A percentile compares a stretch with the other conserved stretches of the same genome.
Evolutionary conservation across 2,329 filamentous ascomycete species (phyloP).

Genomic region (Corniculantispora saksenae): DNA sequence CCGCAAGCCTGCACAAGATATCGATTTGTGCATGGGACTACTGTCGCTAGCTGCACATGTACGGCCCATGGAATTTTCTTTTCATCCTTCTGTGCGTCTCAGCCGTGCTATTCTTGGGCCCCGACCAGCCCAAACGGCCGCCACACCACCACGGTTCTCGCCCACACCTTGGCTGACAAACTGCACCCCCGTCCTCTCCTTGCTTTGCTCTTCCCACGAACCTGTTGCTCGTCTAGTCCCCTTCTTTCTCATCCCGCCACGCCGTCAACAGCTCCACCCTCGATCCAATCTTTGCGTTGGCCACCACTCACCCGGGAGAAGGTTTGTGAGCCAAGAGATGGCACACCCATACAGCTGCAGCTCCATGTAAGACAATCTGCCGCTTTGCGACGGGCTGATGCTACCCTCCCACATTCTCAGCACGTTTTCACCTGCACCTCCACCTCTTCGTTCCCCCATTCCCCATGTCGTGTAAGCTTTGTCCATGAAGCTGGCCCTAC

Average conservation of each 20-base stretch:
- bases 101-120: slow-evolving; percentile 10
- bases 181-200: slow-evolving; percentile 2
- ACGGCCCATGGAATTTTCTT: slow-evolving; percentile 5
- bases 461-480: slow-evolving; percentile 15
- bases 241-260: background rate
- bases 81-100: slow-evolving; percentile 8
- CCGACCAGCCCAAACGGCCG: background rate
- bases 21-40: slow-evolving; percentile 16
- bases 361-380: slow-evolving; percentile 18
- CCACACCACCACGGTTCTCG: slow-evolving; percentile 10
- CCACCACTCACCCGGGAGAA: background rate
- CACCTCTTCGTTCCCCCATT: slow-evolving; percentile 1
- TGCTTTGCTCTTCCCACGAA: background rate
- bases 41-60: background rate
- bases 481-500: slow-evolving; percentile 11
- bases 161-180: slow-evolving; percentile 10
- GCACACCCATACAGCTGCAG: background rate
- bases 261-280: background rate
- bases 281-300: background rate
- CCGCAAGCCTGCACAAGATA: background rate
- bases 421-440: slow-evolving; percentile 10
- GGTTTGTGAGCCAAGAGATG: background rate
- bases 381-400: slow-evolving; percentile 13
- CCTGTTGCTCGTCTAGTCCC: background rate
- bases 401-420: slow-evolving; percentile 10